Evolutionary conservation across 2,329 filamentous ascomycete genomes (phyloP).

Genomic region (Fusarium nelsonii): DNA sequence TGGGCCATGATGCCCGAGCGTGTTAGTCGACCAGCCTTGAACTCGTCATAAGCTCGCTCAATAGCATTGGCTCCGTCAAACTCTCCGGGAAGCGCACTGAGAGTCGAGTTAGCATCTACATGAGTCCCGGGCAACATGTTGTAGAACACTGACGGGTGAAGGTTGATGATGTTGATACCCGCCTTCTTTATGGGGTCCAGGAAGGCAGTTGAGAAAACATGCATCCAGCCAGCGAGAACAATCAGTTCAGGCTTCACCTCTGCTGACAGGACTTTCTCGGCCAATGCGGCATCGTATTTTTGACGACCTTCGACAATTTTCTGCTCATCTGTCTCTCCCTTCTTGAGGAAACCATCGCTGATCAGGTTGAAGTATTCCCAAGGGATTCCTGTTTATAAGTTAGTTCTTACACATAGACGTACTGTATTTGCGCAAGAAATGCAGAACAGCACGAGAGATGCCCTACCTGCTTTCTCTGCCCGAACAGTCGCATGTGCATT

Average conservation of each 20-base stretch:
- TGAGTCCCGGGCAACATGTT: slow-evolving; percentile 38
- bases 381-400: slow-evolving; percentile 61
- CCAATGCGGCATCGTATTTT: slow-evolving; percentile 84
- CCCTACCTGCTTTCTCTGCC: slow-evolving; percentile 59
- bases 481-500: slow-evolving; percentile 60
- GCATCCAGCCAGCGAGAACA: slow-evolving; percentile 89
- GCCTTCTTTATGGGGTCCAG: slow-evolving; percentile 73
- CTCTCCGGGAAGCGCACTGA: slow-evolving; percentile 61
- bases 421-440: not conserved
- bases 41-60: slow-evolving; percentile 80
- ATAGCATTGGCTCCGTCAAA: slow-evolving; percentile 86
- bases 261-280: slow-evolving; percentile 65
- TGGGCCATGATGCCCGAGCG: slow-evolving; percentile 92
- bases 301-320: slow-evolving; percentile 67
- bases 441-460: not conserved
- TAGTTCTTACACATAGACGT: not conserved
- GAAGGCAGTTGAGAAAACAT: slow-evolving; percentile 79
- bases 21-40: slow-evolving; percentile 71
- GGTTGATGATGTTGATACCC: slow-evolving; percentile 79
- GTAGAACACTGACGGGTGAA: slow-evolving; percentile 81
- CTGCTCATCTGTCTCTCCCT: slow-evolving; percentile 70
- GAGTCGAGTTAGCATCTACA: slow-evolving; percentile 54
- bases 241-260: slow-evolving; percentile 77
- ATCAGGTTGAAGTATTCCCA: slow-evolving; percentile 75
- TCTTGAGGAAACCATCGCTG: slow-evolving; percentile 71